Conservation (phyloP, 306 rosid species). For the Herpetospermum pedunculosum region DNA sequence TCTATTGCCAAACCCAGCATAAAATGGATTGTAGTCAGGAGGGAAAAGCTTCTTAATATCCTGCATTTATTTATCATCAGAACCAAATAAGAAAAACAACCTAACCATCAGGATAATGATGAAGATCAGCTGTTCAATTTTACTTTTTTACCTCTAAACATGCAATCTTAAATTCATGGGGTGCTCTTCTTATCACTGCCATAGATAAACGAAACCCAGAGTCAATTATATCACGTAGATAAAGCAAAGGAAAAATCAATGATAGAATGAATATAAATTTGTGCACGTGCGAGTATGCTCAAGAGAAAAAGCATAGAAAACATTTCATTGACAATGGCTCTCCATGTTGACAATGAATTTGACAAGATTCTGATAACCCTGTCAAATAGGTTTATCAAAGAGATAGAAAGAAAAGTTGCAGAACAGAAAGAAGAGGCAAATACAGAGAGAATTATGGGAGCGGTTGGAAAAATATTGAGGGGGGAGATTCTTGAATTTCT, state of each 20-base stretch:
- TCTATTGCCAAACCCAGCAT: slow-evolving; percentile 93
- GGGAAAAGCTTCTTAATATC: slow-evolving; percentile 88
- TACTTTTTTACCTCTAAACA: slow-evolving; percentile 69
- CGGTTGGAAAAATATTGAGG: background rate
- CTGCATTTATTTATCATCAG: slow-evolving; percentile 26
- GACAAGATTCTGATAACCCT: background rate
- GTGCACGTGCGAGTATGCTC: background rate
- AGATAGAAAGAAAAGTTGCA: background rate
- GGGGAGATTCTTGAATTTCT: background rate
- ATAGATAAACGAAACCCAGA: background rate
- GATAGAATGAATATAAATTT: background rate
- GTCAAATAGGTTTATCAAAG: background rate
- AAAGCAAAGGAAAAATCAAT: background rate
- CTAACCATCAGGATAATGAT: background rate
- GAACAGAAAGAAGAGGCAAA: background rate
- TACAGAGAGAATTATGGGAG: background rate
- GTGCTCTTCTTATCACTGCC: slow-evolving; percentile 94
- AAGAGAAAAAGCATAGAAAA: background rate
- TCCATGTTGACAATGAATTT: background rate
- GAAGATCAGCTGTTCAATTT: background rate
- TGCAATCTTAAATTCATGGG: slow-evolving; percentile 96
- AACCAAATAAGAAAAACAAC: background rate
- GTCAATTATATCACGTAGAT: background rate
- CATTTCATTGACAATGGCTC: background rate
- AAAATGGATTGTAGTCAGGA: slow-evolving; percentile 86